A percentile compares a stretch with the other conserved stretches of the same genome.
These are phyloP conservation scores for Stentor roeselii DNA, from an alignment of 73 alveolate species.

Conservation along the genomic window DNA sequence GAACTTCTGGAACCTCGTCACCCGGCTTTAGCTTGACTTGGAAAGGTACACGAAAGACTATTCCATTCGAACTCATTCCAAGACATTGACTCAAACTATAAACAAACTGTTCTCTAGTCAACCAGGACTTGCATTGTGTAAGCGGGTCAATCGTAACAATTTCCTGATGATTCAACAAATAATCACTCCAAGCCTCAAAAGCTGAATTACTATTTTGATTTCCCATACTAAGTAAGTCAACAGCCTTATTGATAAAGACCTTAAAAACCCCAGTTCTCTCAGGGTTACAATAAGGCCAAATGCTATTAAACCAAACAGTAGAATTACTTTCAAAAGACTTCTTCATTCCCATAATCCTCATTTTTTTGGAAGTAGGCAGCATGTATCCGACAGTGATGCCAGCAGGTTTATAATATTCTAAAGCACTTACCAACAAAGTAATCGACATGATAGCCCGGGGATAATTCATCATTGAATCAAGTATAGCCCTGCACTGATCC, in stretches of 20 bases:
- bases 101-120: background rate
- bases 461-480: background rate
- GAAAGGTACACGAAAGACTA: background rate
- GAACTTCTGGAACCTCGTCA: background rate
- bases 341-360: background rate
- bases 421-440: background rate
- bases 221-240: background rate
- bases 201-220: background rate
- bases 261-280: background rate
- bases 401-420: slow-evolving; percentile 20
- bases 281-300: background rate
- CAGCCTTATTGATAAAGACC: background rate
- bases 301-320: background rate
- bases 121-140: background rate
- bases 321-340: background rate
- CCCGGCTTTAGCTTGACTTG: background rate
- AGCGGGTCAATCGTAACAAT: background rate
- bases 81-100: background rate
- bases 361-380: background rate
- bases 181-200: background rate
- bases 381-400: slow-evolving; percentile 23
- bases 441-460: background rate
- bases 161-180: background rate
- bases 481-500: background rate
- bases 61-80: background rate